Conservation (phyloP, 1,284 basidiomycete genomes). For the Pseudozyma flocculosa region DNA sequence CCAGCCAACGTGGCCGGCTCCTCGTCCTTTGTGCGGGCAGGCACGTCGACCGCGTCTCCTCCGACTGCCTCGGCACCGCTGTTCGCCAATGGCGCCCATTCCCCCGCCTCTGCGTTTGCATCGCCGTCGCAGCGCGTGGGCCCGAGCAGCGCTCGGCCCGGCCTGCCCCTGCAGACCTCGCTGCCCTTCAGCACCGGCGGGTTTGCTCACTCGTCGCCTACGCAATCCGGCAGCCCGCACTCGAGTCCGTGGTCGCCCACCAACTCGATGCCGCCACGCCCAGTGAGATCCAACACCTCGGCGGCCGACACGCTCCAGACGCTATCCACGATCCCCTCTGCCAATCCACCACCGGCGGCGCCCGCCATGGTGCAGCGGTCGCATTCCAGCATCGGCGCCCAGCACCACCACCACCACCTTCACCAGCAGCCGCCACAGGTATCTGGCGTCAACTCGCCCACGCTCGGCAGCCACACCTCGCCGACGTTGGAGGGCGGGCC, state of each 20-base stretch:
- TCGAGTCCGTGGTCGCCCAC: constrained; percentile 19
- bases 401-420: constrained; percentile 14
- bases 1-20: constrained; percentile 5
- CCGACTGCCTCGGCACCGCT: neutral
- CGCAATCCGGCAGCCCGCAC: constrained; percentile 7
- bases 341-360: constrained; percentile 6
- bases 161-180: constrained; percentile 18
- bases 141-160: constrained; percentile 5
- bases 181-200: constrained; percentile 13
- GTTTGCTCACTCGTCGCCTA: constrained; percentile 9
- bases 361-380: constrained; percentile 27
- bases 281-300: constrained; percentile 37
- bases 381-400: constrained; percentile 33
- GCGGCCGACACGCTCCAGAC: constrained; percentile 24
- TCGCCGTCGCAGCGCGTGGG: constrained; percentile 3
- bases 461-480: constrained; percentile 20
- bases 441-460: constrained; percentile 13
- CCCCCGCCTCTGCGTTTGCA: constrained; percentile 8
- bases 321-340: constrained; percentile 1
- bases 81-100: too few relatives aligned
- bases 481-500: constrained; percentile 17
- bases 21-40: too few relatives aligned
- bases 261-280: constrained; percentile 14
- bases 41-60: too few relatives aligned
- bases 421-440: too few relatives aligned